Conservation (phyloP, 2,329 filamentous ascomycete genomes). For the Didymella keratinophila region DNA sequence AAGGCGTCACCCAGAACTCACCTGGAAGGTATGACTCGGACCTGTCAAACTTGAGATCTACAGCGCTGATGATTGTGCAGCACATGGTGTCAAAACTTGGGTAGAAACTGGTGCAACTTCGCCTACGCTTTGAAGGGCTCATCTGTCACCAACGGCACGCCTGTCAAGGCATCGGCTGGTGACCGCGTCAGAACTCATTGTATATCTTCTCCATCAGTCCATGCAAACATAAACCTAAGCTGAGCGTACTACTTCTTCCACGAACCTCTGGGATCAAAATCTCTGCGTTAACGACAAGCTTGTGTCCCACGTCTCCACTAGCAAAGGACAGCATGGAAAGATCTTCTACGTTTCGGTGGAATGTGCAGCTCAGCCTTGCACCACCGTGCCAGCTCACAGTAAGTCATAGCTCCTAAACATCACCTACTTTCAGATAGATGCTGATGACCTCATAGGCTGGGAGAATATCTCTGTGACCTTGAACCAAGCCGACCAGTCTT, state of each 20-base stretch:
- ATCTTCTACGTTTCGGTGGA: constrained; percentile 37
- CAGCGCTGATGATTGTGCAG: neutral
- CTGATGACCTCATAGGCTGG: constrained; percentile 24
- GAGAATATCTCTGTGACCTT: constrained; percentile 28
- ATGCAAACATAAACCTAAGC: neutral
- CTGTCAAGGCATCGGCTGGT: constrained; percentile 27
- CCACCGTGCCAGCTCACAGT: constrained; percentile 33
- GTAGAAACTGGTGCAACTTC: constrained; percentile 35
- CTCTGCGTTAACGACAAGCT: constrained; percentile 34
- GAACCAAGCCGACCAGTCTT: constrained; percentile 27
- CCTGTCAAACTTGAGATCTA: no score
- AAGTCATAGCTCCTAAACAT: constrained; percentile 8
- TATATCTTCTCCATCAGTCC: constrained; percentile 1
- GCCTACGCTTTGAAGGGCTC: constrained; percentile 29
- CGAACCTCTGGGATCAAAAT: constrained; percentile 36
- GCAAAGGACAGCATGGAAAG: constrained; percentile 33
- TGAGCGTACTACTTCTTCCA: constrained; percentile 8
- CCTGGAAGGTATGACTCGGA: constrained; percentile 19
- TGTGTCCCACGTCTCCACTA: constrained; percentile 32
- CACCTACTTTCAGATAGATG: neutral
- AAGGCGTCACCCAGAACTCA: constrained; percentile 35
- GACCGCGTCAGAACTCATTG: constrained; percentile 33
- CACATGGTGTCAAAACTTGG: constrained; percentile 28
- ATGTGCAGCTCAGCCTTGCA: constrained; percentile 29
- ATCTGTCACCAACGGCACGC: constrained; percentile 20